These are phyloP conservation scores for Nymphaea colorata DNA, from an alignment of 164 flowering plant genomes.

Conservation along the genomic window DNA sequence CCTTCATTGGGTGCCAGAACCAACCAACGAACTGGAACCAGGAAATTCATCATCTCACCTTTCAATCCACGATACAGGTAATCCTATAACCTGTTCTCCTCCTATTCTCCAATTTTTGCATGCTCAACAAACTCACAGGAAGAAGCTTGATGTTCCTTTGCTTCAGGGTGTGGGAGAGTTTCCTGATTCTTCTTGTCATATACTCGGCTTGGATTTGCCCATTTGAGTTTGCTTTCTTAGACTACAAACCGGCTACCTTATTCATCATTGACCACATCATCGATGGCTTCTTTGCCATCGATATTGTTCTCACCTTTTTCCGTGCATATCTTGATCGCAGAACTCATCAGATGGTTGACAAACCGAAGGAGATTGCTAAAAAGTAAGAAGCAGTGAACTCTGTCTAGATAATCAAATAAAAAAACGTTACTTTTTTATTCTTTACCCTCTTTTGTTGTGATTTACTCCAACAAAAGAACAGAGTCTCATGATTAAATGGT, in stretches of 20 bases:
- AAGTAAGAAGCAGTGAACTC: slow-evolving; percentile 28
- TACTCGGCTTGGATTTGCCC: slow-evolving; percentile 98
- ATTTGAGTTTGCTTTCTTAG: slow-evolving; percentile 84
- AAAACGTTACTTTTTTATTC: not conserved
- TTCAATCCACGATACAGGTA: slow-evolving; percentile 71
- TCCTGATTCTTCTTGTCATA: slow-evolving; percentile 61
- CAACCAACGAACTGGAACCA: slow-evolving; percentile 48
- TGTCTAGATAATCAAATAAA: not conserved
- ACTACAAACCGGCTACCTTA: slow-evolving; percentile 46
- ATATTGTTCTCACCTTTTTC: slow-evolving; percentile 81
- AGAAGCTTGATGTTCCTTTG: no score
- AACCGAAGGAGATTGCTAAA: slow-evolving; percentile 68
- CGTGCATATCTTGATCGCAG: slow-evolving; percentile 74
- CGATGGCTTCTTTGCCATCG: slow-evolving; percentile 80
- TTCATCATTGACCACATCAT: slow-evolving; percentile 69
- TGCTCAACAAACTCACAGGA: not conserved
- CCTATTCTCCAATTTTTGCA: not conserved
- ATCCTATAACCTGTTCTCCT: not conserved
- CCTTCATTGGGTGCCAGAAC: slow-evolving; percentile 91
- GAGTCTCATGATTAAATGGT: no score
- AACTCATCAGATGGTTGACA: slow-evolving; percentile 65
- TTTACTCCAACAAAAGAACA: not conserved
- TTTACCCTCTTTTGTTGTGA: not conserved
- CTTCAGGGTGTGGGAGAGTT: slow-evolving; percentile 90
- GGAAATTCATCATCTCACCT: slow-evolving; percentile 65